Evolutionary conservation across 106 monocot species (phyloP).

Genomic region (Alisma plantagoaquatica): DNA sequence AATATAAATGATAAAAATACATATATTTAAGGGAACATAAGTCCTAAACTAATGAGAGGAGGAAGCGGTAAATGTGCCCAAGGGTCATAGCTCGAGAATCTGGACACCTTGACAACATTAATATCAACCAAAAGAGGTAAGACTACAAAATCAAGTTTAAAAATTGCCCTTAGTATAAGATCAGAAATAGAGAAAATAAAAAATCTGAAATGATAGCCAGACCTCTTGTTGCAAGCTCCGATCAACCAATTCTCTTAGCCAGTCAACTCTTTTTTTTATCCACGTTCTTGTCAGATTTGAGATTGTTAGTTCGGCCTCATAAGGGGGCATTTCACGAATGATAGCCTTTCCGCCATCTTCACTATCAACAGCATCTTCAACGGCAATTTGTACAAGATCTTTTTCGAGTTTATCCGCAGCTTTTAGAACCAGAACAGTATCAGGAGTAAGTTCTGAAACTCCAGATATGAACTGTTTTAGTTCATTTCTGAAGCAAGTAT

Average conservation of each 20-base stretch:
- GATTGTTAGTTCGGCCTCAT: constrained; percentile 71
- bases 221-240: constrained; percentile 90
- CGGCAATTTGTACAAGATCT: constrained; percentile 83
- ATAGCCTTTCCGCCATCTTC: constrained; percentile 95
- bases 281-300: constrained; percentile 74
- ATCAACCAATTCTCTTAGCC: constrained; percentile 75
- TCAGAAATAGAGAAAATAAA: too few species aligned
- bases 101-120: too few species aligned
- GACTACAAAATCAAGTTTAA: too few species aligned
- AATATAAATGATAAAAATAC: too few species aligned
- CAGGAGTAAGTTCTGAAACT: constrained; percentile 70
- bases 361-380: constrained; percentile 95
- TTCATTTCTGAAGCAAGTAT: constrained; percentile 93
- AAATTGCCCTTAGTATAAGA: too few species aligned
- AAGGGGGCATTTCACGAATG: constrained; percentile 96
- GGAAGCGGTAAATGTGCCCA: too few species aligned
- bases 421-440: constrained; percentile 79
- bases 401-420: constrained; percentile 93
- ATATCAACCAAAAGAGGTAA: too few species aligned
- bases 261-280: constrained; percentile 67
- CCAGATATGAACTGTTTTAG: constrained; percentile 79
- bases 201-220: too few species aligned
- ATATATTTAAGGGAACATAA: too few species aligned
- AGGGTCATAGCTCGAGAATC: too few species aligned
- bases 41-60: too few species aligned